Conservation (phyloP, 495 filamentous ascomycete species). For the Achaetomiella virescens region DNA sequence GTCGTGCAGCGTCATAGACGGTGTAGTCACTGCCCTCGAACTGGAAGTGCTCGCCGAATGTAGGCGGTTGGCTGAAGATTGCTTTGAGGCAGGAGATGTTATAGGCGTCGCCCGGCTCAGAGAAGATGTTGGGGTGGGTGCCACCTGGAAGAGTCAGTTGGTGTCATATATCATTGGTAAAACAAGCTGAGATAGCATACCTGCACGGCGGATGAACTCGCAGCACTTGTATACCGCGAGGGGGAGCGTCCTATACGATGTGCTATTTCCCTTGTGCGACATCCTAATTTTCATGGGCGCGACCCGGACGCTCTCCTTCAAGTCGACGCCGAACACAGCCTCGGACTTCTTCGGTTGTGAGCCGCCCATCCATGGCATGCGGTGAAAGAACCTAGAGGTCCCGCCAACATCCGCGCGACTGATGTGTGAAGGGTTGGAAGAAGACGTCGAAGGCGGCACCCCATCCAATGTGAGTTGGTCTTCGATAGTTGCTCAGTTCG, state of each 20-base stretch:
- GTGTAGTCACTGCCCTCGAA: slow-evolving; percentile 24
- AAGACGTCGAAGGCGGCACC: background rate
- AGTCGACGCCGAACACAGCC: slow-evolving; percentile 22
- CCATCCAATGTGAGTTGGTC: background rate
- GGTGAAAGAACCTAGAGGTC: slow-evolving; percentile 5
- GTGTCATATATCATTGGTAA: background rate
- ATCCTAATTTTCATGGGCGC: slow-evolving; percentile 27
- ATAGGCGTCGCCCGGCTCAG: slow-evolving; percentile 17
- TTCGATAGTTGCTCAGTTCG: background rate
- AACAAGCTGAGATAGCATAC: slow-evolving; percentile 1
- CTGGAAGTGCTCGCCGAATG: slow-evolving; percentile 22
- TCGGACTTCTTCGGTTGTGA: slow-evolving; percentile 1
- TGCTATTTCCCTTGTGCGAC: slow-evolving; percentile 24
- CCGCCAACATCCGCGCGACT: background rate
- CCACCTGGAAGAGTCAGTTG: slow-evolving; percentile 7
- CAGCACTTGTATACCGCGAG: slow-evolving; percentile 27
- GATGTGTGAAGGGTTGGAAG: background rate
- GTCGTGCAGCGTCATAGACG: slow-evolving; percentile 21
- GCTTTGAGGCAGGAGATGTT: slow-evolving; percentile 20
- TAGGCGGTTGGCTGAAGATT: slow-evolving; percentile 18
- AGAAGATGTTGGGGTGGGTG: slow-evolving; percentile 19
- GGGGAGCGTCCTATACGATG: slow-evolving; percentile 23
- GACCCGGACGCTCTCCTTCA: slow-evolving; percentile 20
- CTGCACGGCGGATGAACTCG: slow-evolving; percentile 23
- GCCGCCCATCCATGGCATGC: slow-evolving; percentile 14